Evolutionary conservation across 345 rosid genomes (phyloP).

Genomic region (Gossypium herbaceum): DNA sequence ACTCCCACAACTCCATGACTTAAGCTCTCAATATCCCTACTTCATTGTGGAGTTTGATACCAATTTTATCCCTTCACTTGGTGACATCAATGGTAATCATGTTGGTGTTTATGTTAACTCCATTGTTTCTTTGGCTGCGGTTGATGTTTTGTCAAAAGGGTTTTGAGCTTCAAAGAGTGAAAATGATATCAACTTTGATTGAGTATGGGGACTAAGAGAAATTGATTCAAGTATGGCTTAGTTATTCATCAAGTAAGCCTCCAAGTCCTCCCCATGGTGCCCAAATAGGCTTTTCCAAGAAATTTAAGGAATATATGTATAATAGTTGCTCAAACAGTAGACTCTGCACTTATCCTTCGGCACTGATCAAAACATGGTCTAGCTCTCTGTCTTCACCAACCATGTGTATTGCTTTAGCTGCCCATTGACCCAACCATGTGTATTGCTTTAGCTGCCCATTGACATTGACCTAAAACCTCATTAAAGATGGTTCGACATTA

Average conservation of each 20-base stretch:
- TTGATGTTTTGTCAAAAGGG: constrained; percentile 43
- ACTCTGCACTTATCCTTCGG: constrained; percentile 45
- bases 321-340: neutral
- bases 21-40: constrained; percentile 44
- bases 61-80: constrained; percentile 40
- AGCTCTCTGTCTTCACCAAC: too few species aligned
- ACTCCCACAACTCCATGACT: constrained; percentile 37
- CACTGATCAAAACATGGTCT: constrained; percentile 55
- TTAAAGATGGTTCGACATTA: constrained; percentile 36
- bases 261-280: constrained; percentile 48
- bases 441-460: constrained; percentile 20
- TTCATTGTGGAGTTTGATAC: constrained; percentile 80
- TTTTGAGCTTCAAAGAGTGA: constrained; percentile 54
- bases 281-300: constrained; percentile 51
- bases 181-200: constrained; percentile 61
- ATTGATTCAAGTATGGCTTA: constrained; percentile 56
- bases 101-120: constrained; percentile 57
- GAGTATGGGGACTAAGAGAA: constrained; percentile 54
- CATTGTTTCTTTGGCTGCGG: constrained; percentile 44
- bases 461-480: constrained; percentile 41
- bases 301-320: constrained; percentile 65
- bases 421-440: constrained; percentile 18
- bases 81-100: constrained; percentile 60
- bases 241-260: constrained; percentile 49
- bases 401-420: neutral